phyloP scores from a whole-genome alignment of 2,329 filamentous ascomycete species.

The Aphanoascus verrucosus region DNA sequence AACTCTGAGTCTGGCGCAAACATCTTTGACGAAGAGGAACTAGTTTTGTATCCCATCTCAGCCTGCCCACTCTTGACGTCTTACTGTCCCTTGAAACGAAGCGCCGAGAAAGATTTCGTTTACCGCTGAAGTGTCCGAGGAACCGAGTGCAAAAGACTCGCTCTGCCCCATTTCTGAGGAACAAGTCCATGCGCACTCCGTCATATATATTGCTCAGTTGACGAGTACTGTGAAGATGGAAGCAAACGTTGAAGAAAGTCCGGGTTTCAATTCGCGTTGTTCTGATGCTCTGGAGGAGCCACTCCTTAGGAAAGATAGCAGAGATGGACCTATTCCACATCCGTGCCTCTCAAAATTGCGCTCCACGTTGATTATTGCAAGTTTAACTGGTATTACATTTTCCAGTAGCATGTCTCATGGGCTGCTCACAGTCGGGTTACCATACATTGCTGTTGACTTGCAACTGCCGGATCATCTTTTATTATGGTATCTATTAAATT shows the following conservation, averaged over 20 bases:
- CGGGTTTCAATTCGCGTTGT: neutral
- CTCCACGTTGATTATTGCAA: constrained; percentile 10
- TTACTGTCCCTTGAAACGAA: no score
- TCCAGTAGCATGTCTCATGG: constrained; percentile 28
- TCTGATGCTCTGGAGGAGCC: constrained; percentile 6
- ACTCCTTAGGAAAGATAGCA: constrained; percentile 6
- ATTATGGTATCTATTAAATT: constrained; percentile 7
- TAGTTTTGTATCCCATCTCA: no score
- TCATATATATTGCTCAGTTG: no score
- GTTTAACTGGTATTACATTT: constrained; percentile 18
- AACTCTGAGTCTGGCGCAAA: no score
- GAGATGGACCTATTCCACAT: neutral
- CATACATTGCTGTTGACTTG: constrained; percentile 32
- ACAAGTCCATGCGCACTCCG: no score
- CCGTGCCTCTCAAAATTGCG: constrained; percentile 7
- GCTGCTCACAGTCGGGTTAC: constrained; percentile 35
- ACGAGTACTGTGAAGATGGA: neutral
- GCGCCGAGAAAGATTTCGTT: no score
- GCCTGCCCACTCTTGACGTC: no score
- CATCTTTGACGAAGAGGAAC: no score
- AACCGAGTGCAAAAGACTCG: no score
- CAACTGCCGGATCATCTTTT: constrained; percentile 19
- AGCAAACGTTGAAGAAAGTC: neutral
- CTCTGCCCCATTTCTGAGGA: no score
- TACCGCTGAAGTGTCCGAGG: no score